Percentiles rank a stretch among this genome's conserved stretches.
These are phyloP conservation scores for Triticum dicoccoides DNA, from an alignment of 176 grass and related monocot genomes.

Conservation along the genomic window DNA sequence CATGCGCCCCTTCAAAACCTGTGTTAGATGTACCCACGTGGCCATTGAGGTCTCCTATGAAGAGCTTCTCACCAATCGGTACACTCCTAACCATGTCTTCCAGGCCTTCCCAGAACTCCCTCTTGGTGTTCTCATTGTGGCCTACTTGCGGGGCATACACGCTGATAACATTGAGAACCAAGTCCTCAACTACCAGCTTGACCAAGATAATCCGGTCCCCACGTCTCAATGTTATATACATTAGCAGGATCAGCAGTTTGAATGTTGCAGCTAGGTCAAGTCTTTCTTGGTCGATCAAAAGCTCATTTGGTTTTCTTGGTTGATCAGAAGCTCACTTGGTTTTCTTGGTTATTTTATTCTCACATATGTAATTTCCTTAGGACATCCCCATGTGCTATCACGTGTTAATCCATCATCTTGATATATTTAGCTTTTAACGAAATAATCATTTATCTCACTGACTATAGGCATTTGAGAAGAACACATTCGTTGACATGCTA, in stretches of 20 bases:
- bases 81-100: too few species aligned
- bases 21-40: too few species aligned
- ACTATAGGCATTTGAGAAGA: background rate
- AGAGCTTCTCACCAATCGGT: too few species aligned
- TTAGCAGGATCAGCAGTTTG: background rate
- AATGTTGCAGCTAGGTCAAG: background rate
- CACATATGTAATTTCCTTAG: background rate
- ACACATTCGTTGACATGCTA: background rate
- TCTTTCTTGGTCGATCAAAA: background rate
- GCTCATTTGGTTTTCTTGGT: background rate
- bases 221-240: background rate
- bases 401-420: background rate
- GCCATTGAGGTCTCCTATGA: too few species aligned
- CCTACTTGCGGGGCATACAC: too few species aligned
- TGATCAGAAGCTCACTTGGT: background rate
- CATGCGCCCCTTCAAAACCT: too few species aligned
- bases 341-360: background rate
- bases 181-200: too few species aligned
- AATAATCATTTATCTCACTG: background rate
- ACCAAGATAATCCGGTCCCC: too few species aligned
- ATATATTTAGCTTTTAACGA: background rate
- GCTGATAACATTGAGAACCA: too few species aligned
- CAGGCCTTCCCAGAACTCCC: too few species aligned
- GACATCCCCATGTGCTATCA: background rate
- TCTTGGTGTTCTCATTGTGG: too few species aligned